Conservation (phyloP, 192 early-diverging fungal genomes). For the Linnemannia zychae region DNA sequence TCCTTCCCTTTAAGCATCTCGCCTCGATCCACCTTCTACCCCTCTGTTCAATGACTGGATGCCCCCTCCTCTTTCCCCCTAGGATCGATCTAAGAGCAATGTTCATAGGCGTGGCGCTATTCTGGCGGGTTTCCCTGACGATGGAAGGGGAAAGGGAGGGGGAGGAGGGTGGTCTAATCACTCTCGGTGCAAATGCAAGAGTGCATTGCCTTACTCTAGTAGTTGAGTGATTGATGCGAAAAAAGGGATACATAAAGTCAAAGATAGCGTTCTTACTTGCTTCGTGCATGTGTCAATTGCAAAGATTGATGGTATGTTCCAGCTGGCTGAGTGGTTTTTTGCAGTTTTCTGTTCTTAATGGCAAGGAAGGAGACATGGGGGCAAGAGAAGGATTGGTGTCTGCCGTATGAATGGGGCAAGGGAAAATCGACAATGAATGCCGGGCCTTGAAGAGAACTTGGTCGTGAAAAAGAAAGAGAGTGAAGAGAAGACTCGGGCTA, state of each 20-base stretch:
- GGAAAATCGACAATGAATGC: no score
- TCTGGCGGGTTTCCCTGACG: background rate
- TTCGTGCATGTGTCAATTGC: background rate
- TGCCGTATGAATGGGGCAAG: no score
- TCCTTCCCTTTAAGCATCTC: no score
- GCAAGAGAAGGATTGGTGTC: background rate
- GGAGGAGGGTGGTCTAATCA: background rate
- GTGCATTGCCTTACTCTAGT: background rate
- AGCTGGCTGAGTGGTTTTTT: background rate
- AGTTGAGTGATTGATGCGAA: background rate
- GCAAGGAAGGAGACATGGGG: background rate
- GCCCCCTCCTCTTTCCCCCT: background rate
- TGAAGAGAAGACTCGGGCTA: no score
- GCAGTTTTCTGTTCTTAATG: no score
- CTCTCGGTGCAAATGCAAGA: background rate
- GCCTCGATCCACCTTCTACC: no score
- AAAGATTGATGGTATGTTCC: background rate
- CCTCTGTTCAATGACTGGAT: no score
- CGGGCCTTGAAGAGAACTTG: background rate
- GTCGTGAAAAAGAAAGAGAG: no score
- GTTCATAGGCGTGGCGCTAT: background rate
- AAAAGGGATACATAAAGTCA: no score
- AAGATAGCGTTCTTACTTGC: background rate
- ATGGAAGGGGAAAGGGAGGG: background rate
- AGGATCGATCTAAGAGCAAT: background rate